Percentiles rank a stretch among this genome's conserved stretches.
Conservation (phyloP, 345 rosid genomes). For the Theobroma cacao region DNA sequence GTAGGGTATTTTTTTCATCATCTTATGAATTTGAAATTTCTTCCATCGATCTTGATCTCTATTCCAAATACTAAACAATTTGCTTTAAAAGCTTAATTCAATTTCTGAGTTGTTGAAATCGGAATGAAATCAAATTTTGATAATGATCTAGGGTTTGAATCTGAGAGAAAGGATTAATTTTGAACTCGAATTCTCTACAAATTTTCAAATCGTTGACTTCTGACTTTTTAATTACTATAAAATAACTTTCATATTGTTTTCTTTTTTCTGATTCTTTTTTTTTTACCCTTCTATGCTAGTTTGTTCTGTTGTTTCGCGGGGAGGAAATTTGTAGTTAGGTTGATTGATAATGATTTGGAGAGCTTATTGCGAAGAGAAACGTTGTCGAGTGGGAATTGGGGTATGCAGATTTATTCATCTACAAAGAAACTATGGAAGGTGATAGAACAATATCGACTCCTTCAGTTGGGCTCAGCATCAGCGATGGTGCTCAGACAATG, state of each 20-base stretch:
- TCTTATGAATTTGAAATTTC: conserved; percentile 9
- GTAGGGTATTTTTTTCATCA: not conserved
- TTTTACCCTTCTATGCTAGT: conserved; percentile 14
- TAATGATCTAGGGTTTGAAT: conserved; percentile 18
- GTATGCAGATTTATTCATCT: conserved; percentile 39
- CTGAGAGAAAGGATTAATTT: not conserved
- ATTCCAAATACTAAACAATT: not conserved
- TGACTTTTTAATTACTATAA: not conserved
- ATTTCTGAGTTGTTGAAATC: conserved; percentile 1
- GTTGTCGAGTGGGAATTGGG: conserved; percentile 51
- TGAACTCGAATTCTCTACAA: not conserved
- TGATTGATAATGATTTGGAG: conserved; percentile 55
- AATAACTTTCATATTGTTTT: not conserved
- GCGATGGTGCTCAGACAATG: conserved; percentile 43
- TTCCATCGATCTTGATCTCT: conserved; percentile 23
- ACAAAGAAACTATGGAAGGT: conserved; percentile 70
- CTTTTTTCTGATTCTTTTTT: not conserved
- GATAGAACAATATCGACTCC: conserved; percentile 54
- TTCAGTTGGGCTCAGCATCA: conserved; percentile 43
- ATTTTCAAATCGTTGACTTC: not conserved
- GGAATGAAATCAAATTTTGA: conserved; percentile 15
- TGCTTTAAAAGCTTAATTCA: not conserved
- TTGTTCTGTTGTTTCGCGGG: conserved; percentile 23
- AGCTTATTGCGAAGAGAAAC: conserved; percentile 36
- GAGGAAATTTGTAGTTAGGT: conserved; percentile 25